These are phyloP conservation scores for Aspergillus vadensis DNA, from an alignment of 2,329 filamentous ascomycete genomes.

Conservation along the genomic window DNA sequence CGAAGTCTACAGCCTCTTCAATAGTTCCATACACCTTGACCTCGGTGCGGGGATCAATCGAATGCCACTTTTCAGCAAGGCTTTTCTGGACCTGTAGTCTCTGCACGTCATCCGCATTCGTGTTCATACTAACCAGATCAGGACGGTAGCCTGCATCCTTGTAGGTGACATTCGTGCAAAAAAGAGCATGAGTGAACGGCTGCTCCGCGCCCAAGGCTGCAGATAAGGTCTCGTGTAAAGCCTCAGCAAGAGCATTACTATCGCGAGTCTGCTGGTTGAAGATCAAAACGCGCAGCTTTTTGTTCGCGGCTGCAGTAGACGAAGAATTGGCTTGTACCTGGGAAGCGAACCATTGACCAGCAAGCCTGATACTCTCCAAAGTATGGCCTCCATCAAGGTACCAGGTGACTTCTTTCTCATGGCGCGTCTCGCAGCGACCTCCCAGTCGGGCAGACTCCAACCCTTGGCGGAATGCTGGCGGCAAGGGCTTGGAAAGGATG, in stretches of 20 bases:
- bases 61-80: constrained; percentile 63
- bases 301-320: constrained; percentile 29
- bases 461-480: constrained; percentile 64
- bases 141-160: constrained; percentile 61
- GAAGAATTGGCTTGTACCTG: constrained; percentile 45
- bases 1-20: constrained; percentile 66
- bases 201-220: constrained; percentile 41
- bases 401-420: constrained; percentile 65
- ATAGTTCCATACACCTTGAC: constrained; percentile 66
- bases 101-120: constrained; percentile 59
- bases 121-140: constrained; percentile 65
- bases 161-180: constrained; percentile 76
- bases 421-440: constrained; percentile 74
- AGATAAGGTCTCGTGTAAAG: constrained; percentile 61
- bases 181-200: constrained; percentile 73
- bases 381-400: constrained; percentile 89
- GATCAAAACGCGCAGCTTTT: constrained; percentile 64
- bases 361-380: constrained; percentile 74
- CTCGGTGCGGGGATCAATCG: constrained; percentile 53
- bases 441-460: constrained; percentile 68
- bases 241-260: constrained; percentile 64
- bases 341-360: constrained; percentile 73
- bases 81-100: constrained; percentile 67
- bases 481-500: constrained; percentile 50
- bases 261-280: constrained; percentile 94